These are phyloP conservation scores for Tricholoma sp. DNA, from an alignment of 768 basidiomycete species.

Conservation along the genomic window DNA sequence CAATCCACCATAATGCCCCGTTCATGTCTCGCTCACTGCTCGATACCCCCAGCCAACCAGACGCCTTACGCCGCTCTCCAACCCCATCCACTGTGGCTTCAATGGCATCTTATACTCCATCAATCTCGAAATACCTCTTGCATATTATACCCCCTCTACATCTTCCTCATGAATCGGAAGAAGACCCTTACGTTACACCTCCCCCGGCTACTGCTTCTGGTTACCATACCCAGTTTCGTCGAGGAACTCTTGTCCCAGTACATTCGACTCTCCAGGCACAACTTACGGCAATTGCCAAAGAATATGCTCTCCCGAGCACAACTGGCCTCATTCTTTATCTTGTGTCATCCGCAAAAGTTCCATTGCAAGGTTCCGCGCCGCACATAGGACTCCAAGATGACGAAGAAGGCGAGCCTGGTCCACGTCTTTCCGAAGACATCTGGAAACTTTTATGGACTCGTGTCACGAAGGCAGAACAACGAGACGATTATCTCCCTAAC, in stretches of 20 bases:
- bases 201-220: conserved; percentile 59
- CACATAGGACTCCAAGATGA: conserved; percentile 17
- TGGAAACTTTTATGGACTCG: conserved; percentile 86
- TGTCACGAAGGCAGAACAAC: conserved; percentile 56
- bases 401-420: conserved; percentile 57
- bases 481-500: conserved; percentile 35
- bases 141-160: conserved; percentile 78
- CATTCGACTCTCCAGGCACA: conserved; percentile 81
- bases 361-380: conserved; percentile 10
- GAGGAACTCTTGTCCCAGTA: conserved; percentile 84
- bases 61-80: conserved; percentile 43
- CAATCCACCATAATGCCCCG: conserved; percentile 29
- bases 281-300: conserved; percentile 82
- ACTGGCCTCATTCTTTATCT: conserved; percentile 82
- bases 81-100: conserved; percentile 45
- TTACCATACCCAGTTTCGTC: conserved; percentile 73
- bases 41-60: conserved; percentile 25
- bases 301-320: conserved; percentile 88
- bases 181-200: conserved; percentile 42
- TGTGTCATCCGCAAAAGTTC: conserved; percentile 30
- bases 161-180: conserved; percentile 60
- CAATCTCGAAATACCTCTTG: conserved; percentile 65
- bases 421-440: conserved; percentile 79
- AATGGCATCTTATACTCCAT: conserved; percentile 30
- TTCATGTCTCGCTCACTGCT: conserved; percentile 31